A percentile compares a stretch with the other conserved stretches of the same genome.
Conservation (phyloP, 257 asterid genomes). For the Petunia secreta region DNA sequence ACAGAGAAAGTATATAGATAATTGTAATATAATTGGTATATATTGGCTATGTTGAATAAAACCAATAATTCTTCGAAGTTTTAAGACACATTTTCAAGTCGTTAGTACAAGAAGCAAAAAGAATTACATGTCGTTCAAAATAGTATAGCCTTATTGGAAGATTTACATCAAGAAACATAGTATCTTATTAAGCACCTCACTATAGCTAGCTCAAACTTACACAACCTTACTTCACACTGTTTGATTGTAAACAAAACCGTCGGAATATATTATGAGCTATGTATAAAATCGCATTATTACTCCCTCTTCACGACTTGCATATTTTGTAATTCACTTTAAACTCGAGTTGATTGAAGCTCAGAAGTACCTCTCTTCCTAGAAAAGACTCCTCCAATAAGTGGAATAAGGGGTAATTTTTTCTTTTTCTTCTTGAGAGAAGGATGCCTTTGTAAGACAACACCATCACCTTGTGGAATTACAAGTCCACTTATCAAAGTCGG, state of each 20-base stretch:
- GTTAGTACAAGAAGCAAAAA: not conserved
- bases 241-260: not conserved
- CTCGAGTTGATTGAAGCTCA: not conserved
- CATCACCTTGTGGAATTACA: slow-evolving; percentile 32
- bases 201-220: too few relatives aligned
- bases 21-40: too few relatives aligned
- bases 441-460: slow-evolving; percentile 55
- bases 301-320: not conserved
- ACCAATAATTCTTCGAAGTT: not conserved
- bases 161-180: too few relatives aligned
- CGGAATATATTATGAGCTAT: not conserved
- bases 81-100: not conserved
- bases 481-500: slow-evolving; percentile 35
- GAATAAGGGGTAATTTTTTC: slow-evolving; percentile 47
- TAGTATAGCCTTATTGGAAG: not conserved
- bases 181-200: too few relatives aligned
- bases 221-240: too few relatives aligned
- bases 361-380: slow-evolving; percentile 37
- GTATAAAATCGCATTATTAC: too few relatives aligned
- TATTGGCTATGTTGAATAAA: too few relatives aligned
- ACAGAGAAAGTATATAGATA: too few relatives aligned
- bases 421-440: slow-evolving; percentile 68
- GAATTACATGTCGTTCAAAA: not conserved
- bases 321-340: not conserved
- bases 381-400: slow-evolving; percentile 50